Evolutionary conservation across 140 eudicot species (phyloP), one percentile per base, ranked within the genome.

Genomic region (Oenanthe javanica): DNA sequence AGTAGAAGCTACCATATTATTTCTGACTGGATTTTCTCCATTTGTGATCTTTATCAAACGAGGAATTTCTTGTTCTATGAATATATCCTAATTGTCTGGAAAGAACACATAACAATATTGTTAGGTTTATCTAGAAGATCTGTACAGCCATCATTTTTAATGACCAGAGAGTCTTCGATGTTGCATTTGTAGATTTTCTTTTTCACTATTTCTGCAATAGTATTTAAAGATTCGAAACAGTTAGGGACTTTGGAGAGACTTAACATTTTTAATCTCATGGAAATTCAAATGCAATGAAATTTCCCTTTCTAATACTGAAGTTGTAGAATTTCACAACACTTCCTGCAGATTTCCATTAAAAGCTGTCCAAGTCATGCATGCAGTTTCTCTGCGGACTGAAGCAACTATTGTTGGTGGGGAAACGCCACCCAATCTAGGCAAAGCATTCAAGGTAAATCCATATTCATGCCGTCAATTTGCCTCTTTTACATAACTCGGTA

Each of bases 321-420:
- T 47, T 13, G 23, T 16, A 8, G 4, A 0, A 15, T 10, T 48
- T 27, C 71, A 16, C 9, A 72, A 76, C 47, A 73, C 72, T 49
- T 48, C 57, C 23, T 77, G 78, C 86, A 94, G 99, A 87, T 95
- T 90, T 85, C 99, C 99, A 2, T 85, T 95, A 79, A 95, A 95
- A 92, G 99, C 99, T 59, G 99, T 92, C 81, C 93, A 91, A 75
- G 99, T 95, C 55, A 95, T 95, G 99, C 99, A 95, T 83, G 89
- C 97, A 25, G 99, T 95, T 49, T 88, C 99, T 18, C 84, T 95
- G 70, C 79, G 97, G 81, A 95, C 99, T 51, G 99, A 95, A 83
- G 95, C 93, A 55, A 95, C 97, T 79, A 89, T 95, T 67, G 80
- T 47, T 76, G 92, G 89, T 80, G 86, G 91, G 69, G 89, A 84